These are phyloP conservation scores for Globisporangium megalacanthum DNA, from an alignment of 352 stramenopile genomes.

Conservation along the genomic window DNA sequence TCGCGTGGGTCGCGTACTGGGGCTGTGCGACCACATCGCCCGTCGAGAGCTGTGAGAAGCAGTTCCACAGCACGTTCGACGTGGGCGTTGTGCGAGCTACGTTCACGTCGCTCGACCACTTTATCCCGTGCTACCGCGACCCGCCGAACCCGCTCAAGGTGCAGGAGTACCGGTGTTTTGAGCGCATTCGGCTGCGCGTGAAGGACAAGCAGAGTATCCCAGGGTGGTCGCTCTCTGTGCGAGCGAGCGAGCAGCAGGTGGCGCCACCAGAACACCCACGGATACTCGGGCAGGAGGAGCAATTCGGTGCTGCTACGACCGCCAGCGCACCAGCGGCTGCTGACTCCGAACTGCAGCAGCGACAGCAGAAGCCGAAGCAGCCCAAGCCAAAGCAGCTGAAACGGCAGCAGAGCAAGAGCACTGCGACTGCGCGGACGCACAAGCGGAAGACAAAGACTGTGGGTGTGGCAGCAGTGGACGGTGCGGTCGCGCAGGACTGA, in stretches of 20 bases:
- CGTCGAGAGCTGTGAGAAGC: constrained; percentile 61
- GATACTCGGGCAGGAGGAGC: neutral
- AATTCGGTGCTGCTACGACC: neutral
- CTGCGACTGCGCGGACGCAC: neutral
- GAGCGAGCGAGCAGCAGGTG: neutral
- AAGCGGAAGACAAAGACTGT: constrained; percentile 11
- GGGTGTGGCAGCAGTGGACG: neutral
- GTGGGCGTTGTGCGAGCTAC: constrained; percentile 60
- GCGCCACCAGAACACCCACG: too few species aligned
- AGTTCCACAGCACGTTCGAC: constrained; percentile 60
- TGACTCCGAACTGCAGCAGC: neutral
- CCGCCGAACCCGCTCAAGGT: constrained; percentile 69
- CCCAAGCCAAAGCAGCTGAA: constrained; percentile 1
- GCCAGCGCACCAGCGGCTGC: constrained; percentile 8
- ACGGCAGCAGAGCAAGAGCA: neutral
- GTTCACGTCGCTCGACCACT: constrained; percentile 72
- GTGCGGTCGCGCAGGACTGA: constrained; percentile 5
- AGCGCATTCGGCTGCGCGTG: constrained; percentile 61
- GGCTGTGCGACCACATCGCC: constrained; percentile 58
- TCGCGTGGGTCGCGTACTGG: constrained; percentile 81
- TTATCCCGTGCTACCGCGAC: constrained; percentile 82
- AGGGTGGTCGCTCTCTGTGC: constrained; percentile 44
- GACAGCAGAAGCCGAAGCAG: constrained; percentile 1
- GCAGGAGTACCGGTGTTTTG: constrained; percentile 68
- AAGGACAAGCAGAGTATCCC: constrained; percentile 79